Base-by-base conservation (phyloP, 257 asterid genomes). In the Eucommia ulmoides region DNA sequence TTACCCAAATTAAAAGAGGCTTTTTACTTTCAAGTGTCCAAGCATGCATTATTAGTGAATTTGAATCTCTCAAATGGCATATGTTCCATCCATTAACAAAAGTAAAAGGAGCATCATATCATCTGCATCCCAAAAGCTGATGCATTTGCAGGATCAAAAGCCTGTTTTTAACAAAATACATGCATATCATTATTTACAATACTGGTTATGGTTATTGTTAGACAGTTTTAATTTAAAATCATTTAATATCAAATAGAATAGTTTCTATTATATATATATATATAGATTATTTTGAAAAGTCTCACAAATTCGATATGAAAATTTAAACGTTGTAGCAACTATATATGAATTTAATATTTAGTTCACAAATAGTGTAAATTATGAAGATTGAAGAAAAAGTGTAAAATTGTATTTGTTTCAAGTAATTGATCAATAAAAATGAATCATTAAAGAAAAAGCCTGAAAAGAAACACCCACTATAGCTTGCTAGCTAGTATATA, bases 91-190 rank as follows among this genome's bases (percentile, higher is more conserved):
- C 47, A 77, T 65, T 78, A 65, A 60, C 65, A 72, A 69, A 79
- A 74, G 78, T 61, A 67, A 79, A 74, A 70, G 75, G 69, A 74
- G 38, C 8, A 29, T 7, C 51, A 74, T n/a, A n/a, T 76, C 73
- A 65, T 70, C 66, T 73, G 74, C 78, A 78, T 63, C 70, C 78
- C 53, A 65, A 76, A 78, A 78, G 86, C 80, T 62, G 76, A 58
- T 63, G 52, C 71, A 49, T 76, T 74, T 77, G 74, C 77, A 65
- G 60, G 56, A 72, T 63, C 60, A 63, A 71, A 79, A 68, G 72
- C 73, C 80, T 68, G 68, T 50, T 33, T 20, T 21, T 45, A 52
- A 9, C 18, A 19, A n/a, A n/a, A n/a, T n/a, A n/a, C n/a, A n/a
- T n/a, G n/a, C n/a, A n/a, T n/a, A n/a, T n/a, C n/a, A n/a, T n/a